phyloP scores from a whole-genome alignment of 495 filamentous ascomycete species.

The Lophiotrema nucula region DNA sequence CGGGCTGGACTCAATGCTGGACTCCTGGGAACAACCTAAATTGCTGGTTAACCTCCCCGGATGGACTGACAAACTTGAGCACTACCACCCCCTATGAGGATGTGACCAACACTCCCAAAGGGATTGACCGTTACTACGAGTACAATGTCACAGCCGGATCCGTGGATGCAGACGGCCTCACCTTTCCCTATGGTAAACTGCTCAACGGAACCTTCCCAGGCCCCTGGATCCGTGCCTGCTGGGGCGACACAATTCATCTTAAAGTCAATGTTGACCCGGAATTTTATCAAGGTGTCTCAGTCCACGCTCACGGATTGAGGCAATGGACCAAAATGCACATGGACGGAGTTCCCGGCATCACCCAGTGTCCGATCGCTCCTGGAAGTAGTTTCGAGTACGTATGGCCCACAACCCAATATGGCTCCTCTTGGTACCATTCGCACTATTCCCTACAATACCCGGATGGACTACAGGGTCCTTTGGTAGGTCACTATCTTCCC shows the following conservation, averaged over 20 bases:
- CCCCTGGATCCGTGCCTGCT: slow-evolving; percentile 35
- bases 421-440: slow-evolving; percentile 41
- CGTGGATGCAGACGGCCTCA: slow-evolving; percentile 20
- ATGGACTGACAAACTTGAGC: too few species aligned
- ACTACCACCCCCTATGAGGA: too few species aligned
- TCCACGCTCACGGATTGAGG: slow-evolving; percentile 43
- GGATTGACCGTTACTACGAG: too few species aligned
- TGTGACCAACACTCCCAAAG: too few species aligned
- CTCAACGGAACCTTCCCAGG: slow-evolving; percentile 40
- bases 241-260: slow-evolving; percentile 40
- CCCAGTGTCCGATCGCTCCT: slow-evolving; percentile 34
- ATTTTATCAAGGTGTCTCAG: slow-evolving; percentile 38
- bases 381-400: slow-evolving; percentile 36
- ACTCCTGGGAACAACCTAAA: too few species aligned
- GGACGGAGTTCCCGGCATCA: slow-evolving; percentile 38
- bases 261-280: slow-evolving; percentile 36
- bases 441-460: slow-evolving; percentile 40
- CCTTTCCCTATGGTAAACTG: slow-evolving; percentile 20
- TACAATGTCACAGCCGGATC: too few species aligned
- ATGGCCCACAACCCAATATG: slow-evolving; percentile 40
- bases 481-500: too few species aligned
- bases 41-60: too few species aligned
- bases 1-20: too few species aligned
- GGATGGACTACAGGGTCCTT: slow-evolving; percentile 38
- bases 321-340: slow-evolving; percentile 29